Percentiles rank a stretch among this genome's conserved stretches.
These are phyloP conservation scores for Penicillium tannophilum DNA, from an alignment of 495 filamentous ascomycete genomes.

Conservation along the genomic window DNA sequence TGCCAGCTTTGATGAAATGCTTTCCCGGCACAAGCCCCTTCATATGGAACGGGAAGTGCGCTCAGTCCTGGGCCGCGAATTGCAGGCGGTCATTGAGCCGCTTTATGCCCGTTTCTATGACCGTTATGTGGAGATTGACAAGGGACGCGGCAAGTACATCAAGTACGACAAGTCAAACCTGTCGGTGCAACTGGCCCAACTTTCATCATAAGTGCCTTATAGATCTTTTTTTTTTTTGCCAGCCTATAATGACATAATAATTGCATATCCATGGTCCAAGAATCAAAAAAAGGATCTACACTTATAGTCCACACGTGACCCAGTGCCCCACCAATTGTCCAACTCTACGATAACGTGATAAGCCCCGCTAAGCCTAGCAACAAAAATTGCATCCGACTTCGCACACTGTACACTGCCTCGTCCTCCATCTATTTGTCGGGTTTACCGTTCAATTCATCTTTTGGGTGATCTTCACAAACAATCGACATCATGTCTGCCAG, in stretches of 20 bases:
- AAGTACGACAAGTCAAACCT: constrained; percentile 84
- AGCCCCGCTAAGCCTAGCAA: constrained; percentile 3
- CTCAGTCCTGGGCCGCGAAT: constrained; percentile 72
- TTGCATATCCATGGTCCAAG: not conserved
- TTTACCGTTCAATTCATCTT: constrained; percentile 7
- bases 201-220: constrained; percentile 23
- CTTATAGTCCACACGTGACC: constrained; percentile 6
- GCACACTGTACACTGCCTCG: not conserved
- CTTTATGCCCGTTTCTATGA: constrained; percentile 96
- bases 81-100: constrained; percentile 88
- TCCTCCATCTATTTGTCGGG: not conserved
- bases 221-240: constrained; percentile 4
- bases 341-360: constrained; percentile 14
- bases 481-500: constrained; percentile 56
- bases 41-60: constrained; percentile 89
- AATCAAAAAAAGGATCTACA: not conserved
- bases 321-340: constrained; percentile 2
- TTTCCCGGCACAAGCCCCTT: constrained; percentile 73
- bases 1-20: constrained; percentile 82
- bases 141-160: constrained; percentile 94
- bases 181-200: constrained; percentile 48
- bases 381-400: constrained; percentile 9
- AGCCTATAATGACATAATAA: constrained; percentile 17
- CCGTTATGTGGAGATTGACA: constrained; percentile 96
- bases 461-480: constrained; percentile 7